Conservation (phyloP, 2,329 filamentous ascomycete genomes). For the Waltergamsia citrina region DNA sequence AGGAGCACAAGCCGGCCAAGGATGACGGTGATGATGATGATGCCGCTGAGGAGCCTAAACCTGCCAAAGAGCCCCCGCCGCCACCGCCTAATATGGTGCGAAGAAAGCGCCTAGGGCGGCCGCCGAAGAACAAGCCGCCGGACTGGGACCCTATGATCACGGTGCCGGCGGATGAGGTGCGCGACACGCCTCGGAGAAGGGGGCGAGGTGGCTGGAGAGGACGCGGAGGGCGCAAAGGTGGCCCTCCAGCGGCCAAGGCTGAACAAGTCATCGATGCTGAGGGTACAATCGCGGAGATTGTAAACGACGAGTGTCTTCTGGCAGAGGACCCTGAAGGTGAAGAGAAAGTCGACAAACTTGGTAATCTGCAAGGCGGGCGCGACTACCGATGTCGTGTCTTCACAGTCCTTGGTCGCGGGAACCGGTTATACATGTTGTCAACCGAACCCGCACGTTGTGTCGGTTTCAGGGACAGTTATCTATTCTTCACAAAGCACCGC, state of each 20-base stretch:
- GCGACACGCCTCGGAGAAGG: slow-evolving; percentile 48
- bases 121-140: slow-evolving; percentile 74
- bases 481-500: slow-evolving; percentile 98
- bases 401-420: slow-evolving; percentile 73
- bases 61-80: slow-evolving; percentile 41
- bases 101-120: slow-evolving; percentile 72
- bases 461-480: slow-evolving; percentile 93
- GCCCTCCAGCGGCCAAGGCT: slow-evolving; percentile 64
- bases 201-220: slow-evolving; percentile 65
- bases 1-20: slow-evolving; percentile 42
- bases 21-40: slow-evolving; percentile 28
- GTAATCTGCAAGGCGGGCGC: slow-evolving; percentile 70
- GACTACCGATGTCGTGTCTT: slow-evolving; percentile 96
- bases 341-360: slow-evolving; percentile 84
- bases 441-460: slow-evolving; percentile 95
- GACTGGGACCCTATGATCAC: slow-evolving; percentile 64
- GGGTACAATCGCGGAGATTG: slow-evolving; percentile 82
- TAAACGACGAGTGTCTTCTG: slow-evolving; percentile 83
- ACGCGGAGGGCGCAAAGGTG: slow-evolving; percentile 56
- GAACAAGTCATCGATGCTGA: slow-evolving; percentile 88
- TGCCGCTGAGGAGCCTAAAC: slow-evolving; percentile 29
- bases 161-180: slow-evolving; percentile 41
- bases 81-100: slow-evolving; percentile 56
- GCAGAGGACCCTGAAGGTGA: slow-evolving; percentile 84
- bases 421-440: slow-evolving; percentile 93